Evolutionary conservation across 805 yeast species (phyloP).

Genomic region (Cyberlindnera japonica): DNA sequence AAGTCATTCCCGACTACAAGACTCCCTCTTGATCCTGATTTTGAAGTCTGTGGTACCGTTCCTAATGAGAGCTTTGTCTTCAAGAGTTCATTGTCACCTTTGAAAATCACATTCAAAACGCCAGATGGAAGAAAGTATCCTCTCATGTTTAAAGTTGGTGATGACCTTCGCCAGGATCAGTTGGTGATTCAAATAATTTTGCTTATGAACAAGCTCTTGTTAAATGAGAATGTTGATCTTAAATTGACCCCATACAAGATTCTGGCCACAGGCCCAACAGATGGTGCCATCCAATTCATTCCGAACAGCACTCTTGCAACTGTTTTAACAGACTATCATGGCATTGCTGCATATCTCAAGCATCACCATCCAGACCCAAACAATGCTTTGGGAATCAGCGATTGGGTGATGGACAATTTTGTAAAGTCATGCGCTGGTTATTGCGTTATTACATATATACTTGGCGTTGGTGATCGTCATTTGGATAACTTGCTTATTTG

Average conservation of each 20-base stretch:
- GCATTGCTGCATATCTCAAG: conserved; percentile 68
- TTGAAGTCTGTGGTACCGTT: conserved; percentile 67
- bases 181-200: conserved; percentile 90
- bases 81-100: conserved; percentile 86
- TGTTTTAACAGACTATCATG: conserved; percentile 69
- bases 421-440: conserved; percentile 96
- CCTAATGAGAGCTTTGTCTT: conserved; percentile 83
- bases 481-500: conserved; percentile 81
- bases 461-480: conserved; percentile 98
- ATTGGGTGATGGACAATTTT: conserved; percentile 83
- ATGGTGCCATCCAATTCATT: conserved; percentile 92
- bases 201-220: conserved; percentile 82
- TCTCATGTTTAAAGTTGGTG: conserved; percentile 93
- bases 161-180: conserved; percentile 92
- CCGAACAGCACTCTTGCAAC: conserved; percentile 87
- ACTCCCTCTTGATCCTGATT: conserved; percentile 80
- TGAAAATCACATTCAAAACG: conserved; percentile 75
- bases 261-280: conserved; percentile 84
- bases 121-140: conserved; percentile 53
- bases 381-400: conserved; percentile 33
- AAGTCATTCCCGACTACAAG: conserved; percentile 53
- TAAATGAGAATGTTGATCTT: conserved; percentile 87
- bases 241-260: conserved; percentile 85
- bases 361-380: conserved; percentile 55
- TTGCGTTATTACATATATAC: conserved; percentile 88